Percentiles rank a stretch among this genome's conserved stretches.
These are phyloP conservation scores for Colletotrichum sp. DNA, from an alignment of 2,329 filamentous ascomycete genomes.

Conservation along the genomic window DNA sequence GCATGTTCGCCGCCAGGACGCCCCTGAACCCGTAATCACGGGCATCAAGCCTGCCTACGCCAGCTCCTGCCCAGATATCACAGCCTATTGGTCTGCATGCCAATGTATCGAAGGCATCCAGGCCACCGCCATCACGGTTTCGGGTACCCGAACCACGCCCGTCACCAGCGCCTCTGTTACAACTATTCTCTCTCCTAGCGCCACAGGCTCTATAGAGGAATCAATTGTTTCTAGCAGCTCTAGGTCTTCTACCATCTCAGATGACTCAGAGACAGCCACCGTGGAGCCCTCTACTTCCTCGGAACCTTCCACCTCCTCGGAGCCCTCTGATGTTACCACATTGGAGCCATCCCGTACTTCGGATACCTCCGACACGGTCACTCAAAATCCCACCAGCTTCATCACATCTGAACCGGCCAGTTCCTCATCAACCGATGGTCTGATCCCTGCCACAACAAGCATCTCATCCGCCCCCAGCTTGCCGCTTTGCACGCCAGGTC, in stretches of 20 bases:
- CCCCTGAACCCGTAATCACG: background rate
- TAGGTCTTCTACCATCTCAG: background rate
- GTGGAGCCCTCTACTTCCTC: background rate
- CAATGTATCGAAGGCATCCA: slow-evolving; percentile 24
- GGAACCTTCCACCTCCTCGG: background rate
- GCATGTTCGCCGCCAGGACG: background rate
- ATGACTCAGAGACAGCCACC: background rate
- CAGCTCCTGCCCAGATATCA: slow-evolving; percentile 13
- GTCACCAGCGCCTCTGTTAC: background rate
- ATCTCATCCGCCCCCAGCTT: background rate
- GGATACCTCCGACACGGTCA: background rate
- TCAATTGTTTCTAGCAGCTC: background rate
- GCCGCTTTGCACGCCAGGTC: background rate
- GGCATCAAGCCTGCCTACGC: slow-evolving; percentile 21
- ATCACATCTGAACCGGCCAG: background rate
- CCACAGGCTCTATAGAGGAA: background rate
- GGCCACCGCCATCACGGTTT: slow-evolving; percentile 16
- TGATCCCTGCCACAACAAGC: background rate
- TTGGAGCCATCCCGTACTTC: background rate
- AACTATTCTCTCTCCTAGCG: background rate
- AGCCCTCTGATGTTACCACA: background rate
- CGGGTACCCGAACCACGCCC: background rate
- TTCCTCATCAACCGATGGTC: background rate
- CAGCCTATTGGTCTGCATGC: slow-evolving; percentile 23
- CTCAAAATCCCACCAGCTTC: background rate